A percentile compares a stretch with the other conserved stretches of the same genome.
phyloP scores from a whole-genome alignment of 768 basidiomycete species.

The Tulasnella sp. region DNA sequence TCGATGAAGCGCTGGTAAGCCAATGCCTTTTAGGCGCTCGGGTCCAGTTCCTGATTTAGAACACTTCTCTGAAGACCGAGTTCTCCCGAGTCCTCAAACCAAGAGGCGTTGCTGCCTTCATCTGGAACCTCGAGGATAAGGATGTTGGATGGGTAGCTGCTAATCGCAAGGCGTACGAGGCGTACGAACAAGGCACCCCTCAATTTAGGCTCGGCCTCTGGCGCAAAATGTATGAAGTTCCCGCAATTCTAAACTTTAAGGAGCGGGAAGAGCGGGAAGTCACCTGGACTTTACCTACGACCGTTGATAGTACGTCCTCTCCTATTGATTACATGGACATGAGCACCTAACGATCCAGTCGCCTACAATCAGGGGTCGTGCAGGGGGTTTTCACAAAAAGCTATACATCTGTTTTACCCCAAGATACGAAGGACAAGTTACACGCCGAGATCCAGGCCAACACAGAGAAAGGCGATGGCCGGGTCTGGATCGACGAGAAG shows the following conservation, averaged over 20 bases:
- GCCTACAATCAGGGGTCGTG: slow-evolving; percentile 29
- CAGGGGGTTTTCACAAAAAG: slow-evolving; percentile 74
- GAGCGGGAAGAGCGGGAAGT: slow-evolving; percentile 46
- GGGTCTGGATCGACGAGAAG: slow-evolving; percentile 63
- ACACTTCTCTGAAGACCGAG: slow-evolving; percentile 34
- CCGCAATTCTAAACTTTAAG: slow-evolving; percentile 51
- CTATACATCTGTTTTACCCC: slow-evolving; percentile 57
- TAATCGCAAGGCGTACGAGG: slow-evolving; percentile 57
- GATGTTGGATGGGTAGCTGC: slow-evolving; percentile 57
- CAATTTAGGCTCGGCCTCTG: slow-evolving; percentile 72
- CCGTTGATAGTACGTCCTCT: slow-evolving; percentile 30
- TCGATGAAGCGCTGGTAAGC: slow-evolving; percentile 46
- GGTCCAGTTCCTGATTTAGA: neutral
- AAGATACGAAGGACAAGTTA: slow-evolving; percentile 46
- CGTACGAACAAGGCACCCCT: slow-evolving; percentile 59
- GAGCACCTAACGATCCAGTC: neutral
- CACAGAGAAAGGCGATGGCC: slow-evolving; percentile 46
- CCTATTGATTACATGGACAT: neutral
- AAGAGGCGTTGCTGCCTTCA: slow-evolving; percentile 52
- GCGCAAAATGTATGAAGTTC: slow-evolving; percentile 55
- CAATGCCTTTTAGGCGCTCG: neutral
- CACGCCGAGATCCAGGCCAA: slow-evolving; percentile 41
- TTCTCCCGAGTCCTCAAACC: slow-evolving; percentile 74
- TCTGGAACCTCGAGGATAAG: slow-evolving; percentile 92
- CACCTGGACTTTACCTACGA: slow-evolving; percentile 40